Evolutionary conservation across 1,284 basidiomycete species (phyloP).

Genomic region (Apiotrichum porosum): DNA sequence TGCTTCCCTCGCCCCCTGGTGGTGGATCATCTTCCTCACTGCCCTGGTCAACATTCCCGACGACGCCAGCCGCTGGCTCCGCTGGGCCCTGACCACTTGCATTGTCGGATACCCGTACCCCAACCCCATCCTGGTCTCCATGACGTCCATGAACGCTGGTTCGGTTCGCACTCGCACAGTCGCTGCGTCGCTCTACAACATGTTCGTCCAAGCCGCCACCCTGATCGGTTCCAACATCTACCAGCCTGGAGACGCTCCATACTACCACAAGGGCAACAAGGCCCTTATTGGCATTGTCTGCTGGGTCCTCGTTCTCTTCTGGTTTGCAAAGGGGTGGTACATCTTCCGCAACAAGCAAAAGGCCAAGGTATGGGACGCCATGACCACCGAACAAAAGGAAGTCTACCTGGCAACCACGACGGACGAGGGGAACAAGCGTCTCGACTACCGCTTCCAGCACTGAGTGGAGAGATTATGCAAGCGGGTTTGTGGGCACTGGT

Average conservation of each 20-base stretch:
- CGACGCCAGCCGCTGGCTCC: conserved; percentile 18
- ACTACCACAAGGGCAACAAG: conserved; percentile 37
- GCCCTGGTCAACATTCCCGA: conserved; percentile 25
- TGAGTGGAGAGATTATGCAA: neutral
- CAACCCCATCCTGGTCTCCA: conserved; percentile 24
- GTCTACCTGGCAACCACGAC: conserved; percentile 30
- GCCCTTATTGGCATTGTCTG: conserved; percentile 28
- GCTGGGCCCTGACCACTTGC: conserved; percentile 18
- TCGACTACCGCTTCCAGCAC: conserved; percentile 13
- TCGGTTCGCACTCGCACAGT: conserved; percentile 40
- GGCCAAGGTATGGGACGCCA: conserved; percentile 28
- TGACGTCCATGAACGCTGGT: conserved; percentile 33
- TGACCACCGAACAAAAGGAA: conserved; percentile 24
- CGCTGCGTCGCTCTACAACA: conserved; percentile 38
- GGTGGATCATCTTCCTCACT: conserved; percentile 32
- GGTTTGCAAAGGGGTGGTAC: conserved; percentile 26
- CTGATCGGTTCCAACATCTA: conserved; percentile 38
- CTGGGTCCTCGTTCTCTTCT: conserved; percentile 20
- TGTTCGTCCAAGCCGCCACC: conserved; percentile 33
- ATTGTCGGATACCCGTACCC: conserved; percentile 18
- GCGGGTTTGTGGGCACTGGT: too few relatives aligned
- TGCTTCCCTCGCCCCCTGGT: conserved; percentile 21
- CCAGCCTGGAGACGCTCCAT: conserved; percentile 26
- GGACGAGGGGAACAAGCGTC: conserved; percentile 33
- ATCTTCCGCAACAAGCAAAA: conserved; percentile 25